Base-by-base conservation (phyloP, 176 grass and related monocot species). In the Rhipidocladum racemiflorum region DNA sequence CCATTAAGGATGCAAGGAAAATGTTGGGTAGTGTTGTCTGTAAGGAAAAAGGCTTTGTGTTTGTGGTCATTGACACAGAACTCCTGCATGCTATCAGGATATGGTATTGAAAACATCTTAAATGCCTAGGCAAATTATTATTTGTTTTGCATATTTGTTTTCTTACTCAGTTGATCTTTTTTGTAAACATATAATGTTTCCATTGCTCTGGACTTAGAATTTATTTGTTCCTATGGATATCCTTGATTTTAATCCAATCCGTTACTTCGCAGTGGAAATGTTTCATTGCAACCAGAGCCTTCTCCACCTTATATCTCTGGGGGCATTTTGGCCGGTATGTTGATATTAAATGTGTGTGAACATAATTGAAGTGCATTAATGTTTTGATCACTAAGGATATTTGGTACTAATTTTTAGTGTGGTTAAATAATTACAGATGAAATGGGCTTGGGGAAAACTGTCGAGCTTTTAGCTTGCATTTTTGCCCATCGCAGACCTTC, bases 361-460 rank as follows among this genome's bases (percentile, higher is more conserved):
- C 17, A 79, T 64, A 32, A 49, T 76, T 75, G 9, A 62, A 53
- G 4, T 67, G 18, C 44, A 81, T 66, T 77, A 49, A 70, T 84
- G 73, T 9, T 50, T 61, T 78, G 18, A 17, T 36, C 2, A 65
- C 54, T 60, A 9, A 57, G 50, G 10, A 81, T 81, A 72, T 50
- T 50, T 79, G 70, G 39, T 9, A 32, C 51, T 88, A 69, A 53
- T 74, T 59, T 39, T 81, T 64, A 70, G 29, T 68, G 2, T 92
- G 23, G 2, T 74, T 81, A 80, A 79, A 83, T 72, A 66, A 84
- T 88, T 82, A 61, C 85, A 97, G 95, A 97, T 91, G 95, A 97
- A 90, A 97, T 97, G 95, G 95, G 95, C 21, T 84, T 97, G 74
- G 95, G 95, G 43, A 97, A 94, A 85, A 97, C 95, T 35, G 92